Evolutionary conservation across 1,284 basidiomycete genomes (phyloP), one percentile per base, ranked within the genome.

Genomic region (Ustilago cynodontis): DNA sequence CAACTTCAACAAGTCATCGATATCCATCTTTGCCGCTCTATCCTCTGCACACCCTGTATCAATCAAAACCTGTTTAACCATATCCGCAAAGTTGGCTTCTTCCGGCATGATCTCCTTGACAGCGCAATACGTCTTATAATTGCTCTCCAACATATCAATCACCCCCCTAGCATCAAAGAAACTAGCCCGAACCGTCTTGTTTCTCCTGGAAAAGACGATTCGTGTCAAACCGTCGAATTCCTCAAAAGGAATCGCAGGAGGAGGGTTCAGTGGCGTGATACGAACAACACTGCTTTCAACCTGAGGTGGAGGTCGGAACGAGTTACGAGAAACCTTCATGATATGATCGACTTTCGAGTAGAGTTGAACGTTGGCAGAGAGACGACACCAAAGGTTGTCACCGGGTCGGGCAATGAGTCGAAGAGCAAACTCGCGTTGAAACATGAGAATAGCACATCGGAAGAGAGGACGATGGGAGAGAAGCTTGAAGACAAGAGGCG

Each of bases 371-470:
- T 99, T 99, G 35, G 94, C 96, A 7, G 93, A 94, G 28, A 99
- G 88, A 50, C 96, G 77, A 61, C 95, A 98, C 97, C 97, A 99
- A 8, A 98, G 88, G 28, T 91, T 89, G 10, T 93, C 92, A 2
- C 91, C 92, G 0, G 97, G 94, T 29, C 91, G 89, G 3, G 96
- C 97, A 47, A 94, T 91, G 14, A 99, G 90, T 1, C 97, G 93
- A 67, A 96, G 89, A 0, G 97, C 96, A 84, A 99, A 99, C 86
- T 99, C 96, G 64, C 95, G 92, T 87, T 99, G 96, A 88, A 99
- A 99, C 96, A 99, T 99, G 88, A 99, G 93, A 74, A 99, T 95
- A 29, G 94, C 94, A 72, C 93, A 91, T 35, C 96, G 93, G 86
- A 94, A 95, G 55, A 98, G 89, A 0, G 96, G 96, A 9, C 96